Evolutionary conservation across 2,329 filamentous ascomycete genomes (phyloP).

Genomic region (Chrysoporthe austroafricana): DNA sequence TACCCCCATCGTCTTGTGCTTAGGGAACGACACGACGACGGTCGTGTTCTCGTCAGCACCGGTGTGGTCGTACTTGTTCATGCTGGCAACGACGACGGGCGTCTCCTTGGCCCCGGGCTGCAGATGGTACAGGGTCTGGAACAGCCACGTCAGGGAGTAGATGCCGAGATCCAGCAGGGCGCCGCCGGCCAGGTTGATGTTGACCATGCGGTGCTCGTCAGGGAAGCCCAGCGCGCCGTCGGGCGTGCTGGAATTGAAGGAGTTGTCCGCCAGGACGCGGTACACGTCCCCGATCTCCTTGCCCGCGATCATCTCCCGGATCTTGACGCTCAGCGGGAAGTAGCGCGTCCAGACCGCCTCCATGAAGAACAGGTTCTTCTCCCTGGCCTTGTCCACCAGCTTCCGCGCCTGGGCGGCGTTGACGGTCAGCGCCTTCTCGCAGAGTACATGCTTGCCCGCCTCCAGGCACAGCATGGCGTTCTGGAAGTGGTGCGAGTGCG

Average conservation of each 20-base stretch:
- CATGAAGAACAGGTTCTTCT: constrained; percentile 78
- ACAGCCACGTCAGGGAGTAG: constrained; percentile 88
- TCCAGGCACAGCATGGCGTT: constrained; percentile 84
- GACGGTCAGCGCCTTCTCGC: constrained; percentile 89
- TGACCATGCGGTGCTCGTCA: constrained; percentile 76
- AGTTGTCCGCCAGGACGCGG: constrained; percentile 63
- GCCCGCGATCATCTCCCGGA: constrained; percentile 65
- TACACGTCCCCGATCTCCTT: constrained; percentile 64
- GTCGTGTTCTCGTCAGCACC: constrained; percentile 80
- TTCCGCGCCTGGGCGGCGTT: constrained; percentile 77
- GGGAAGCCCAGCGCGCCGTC: constrained; percentile 61
- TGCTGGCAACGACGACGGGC: constrained; percentile 69
- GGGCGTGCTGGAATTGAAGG: constrained; percentile 60
- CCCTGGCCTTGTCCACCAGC: constrained; percentile 71
- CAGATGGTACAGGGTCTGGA: constrained; percentile 84
- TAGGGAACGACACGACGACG: constrained; percentile 76
- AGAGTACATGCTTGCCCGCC: constrained; percentile 85
- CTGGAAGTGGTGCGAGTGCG: constrained; percentile 92
- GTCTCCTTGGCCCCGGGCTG: constrained; percentile 62
- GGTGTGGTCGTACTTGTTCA: constrained; percentile 71
- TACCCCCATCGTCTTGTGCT: constrained; percentile 70
- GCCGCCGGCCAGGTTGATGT: constrained; percentile 80
- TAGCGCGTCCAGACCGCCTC: constrained; percentile 90
- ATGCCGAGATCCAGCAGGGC: constrained; percentile 84
- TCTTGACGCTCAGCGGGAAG: constrained; percentile 80